Percentiles rank a stretch among this genome's conserved stretches.
phyloP scores from a whole-genome alignment of 371 early-diverging fungal genomes.

The Blakeslea trispora region DNA sequence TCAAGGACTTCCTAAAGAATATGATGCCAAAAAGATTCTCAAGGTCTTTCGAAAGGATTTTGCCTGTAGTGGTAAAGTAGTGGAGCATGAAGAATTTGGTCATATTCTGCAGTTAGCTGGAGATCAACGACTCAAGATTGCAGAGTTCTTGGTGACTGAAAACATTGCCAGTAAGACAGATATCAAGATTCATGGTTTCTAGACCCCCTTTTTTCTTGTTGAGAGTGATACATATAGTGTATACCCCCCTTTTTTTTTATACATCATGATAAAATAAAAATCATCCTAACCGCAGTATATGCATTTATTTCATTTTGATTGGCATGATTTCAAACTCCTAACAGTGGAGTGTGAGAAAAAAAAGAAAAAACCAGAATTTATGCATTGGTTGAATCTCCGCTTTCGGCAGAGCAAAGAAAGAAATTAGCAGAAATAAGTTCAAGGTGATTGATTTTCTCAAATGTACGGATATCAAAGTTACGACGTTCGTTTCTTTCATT shows the following conservation, averaged over 20 bases:
- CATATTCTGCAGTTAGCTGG: slow-evolving; percentile 94
- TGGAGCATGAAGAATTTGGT: slow-evolving; percentile 89
- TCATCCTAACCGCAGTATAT: too few species aligned
- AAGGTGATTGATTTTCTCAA: slow-evolving; percentile 48
- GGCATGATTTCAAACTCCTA: too few species aligned
- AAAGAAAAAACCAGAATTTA: not conserved
- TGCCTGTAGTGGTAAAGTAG: slow-evolving; percentile 95
- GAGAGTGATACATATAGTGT: not conserved
- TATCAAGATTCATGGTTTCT: slow-evolving; percentile 91
- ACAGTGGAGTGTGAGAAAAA: not conserved
- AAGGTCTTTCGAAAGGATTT: slow-evolving; percentile 96
- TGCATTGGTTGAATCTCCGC: not conserved
- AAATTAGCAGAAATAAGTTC: slow-evolving; percentile 59
- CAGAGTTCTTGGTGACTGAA: slow-evolving; percentile 73
- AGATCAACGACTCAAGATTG: slow-evolving; percentile 91
- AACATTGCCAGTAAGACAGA: slow-evolving; percentile 82
- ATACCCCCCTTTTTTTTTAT: not conserved
- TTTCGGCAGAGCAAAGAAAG: slow-evolving; percentile 44
- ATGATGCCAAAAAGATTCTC: slow-evolving; percentile 87
- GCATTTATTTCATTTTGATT: too few species aligned
- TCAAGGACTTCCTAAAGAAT: slow-evolving; percentile 86
- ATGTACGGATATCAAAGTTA: slow-evolving; percentile 48
- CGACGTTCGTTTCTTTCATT: slow-evolving; percentile 38
- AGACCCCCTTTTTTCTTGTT: too few species aligned
- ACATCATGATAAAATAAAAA: too few species aligned